Conservation (phyloP, 139 green algal genomes). For the Chlamydomonas applanata region DNA sequence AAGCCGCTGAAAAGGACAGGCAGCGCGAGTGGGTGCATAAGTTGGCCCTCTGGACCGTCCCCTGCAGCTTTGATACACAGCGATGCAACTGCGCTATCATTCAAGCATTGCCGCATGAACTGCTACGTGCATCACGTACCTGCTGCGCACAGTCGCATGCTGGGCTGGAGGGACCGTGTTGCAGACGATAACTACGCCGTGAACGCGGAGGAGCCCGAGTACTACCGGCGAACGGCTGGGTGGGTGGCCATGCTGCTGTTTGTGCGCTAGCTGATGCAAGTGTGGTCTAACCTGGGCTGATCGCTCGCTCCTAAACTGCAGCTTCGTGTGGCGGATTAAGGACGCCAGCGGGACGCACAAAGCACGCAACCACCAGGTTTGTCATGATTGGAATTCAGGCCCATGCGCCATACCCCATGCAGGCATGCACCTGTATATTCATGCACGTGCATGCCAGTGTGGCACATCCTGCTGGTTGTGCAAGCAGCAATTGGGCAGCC, state of each 20-base stretch:
- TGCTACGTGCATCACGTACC: neutral
- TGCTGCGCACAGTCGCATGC: constrained; percentile 36
- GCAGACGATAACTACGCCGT: constrained; percentile 41
- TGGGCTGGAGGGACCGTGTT: constrained; percentile 35
- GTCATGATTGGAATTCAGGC: neutral
- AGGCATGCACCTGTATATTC: neutral
- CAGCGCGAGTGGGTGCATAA: constrained; percentile 31
- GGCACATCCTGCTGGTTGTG: too few species aligned
- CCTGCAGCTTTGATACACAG: too few species aligned
- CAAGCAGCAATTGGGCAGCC: too few species aligned
- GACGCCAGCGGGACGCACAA: constrained; percentile 21
- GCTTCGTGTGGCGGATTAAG: constrained; percentile 29
- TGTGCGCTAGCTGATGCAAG: too few species aligned
- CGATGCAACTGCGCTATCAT: too few species aligned
- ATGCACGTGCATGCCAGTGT: neutral
- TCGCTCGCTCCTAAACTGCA: neutral
- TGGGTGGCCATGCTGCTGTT: neutral
- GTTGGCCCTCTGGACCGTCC: too few species aligned
- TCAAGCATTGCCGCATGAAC: too few species aligned
- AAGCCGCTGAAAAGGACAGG: constrained; percentile 36
- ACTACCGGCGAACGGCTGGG: constrained; percentile 43
- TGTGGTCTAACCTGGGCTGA: too few species aligned
- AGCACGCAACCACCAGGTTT: constrained; percentile 31
- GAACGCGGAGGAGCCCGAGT: constrained; percentile 35
- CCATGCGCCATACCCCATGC: neutral